Evolutionary conservation across 139 green algal species (phyloP).

Genomic region (Coelastrella sp.): DNA sequence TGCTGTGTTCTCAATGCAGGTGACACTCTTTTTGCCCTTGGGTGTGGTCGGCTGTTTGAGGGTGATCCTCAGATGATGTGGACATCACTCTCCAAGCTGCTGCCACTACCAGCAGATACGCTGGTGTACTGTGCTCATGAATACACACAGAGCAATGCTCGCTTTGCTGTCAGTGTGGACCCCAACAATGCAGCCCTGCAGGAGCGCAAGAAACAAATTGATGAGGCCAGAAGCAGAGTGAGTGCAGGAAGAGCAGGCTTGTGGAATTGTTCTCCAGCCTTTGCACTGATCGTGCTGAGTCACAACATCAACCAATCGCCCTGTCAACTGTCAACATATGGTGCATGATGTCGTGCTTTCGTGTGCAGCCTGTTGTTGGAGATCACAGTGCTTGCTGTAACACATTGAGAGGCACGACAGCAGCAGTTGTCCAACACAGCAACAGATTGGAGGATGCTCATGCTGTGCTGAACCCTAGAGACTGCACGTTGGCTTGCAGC

Average conservation of each 20-base stretch:
- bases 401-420: too few relatives aligned
- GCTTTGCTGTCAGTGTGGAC: conserved; percentile 80
- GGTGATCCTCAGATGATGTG: conserved; percentile 84
- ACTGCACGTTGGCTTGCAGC: neutral
- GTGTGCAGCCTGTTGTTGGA: too few relatives aligned
- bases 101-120: conserved; percentile 76
- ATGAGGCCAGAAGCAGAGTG: conserved; percentile 67
- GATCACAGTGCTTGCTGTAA: too few relatives aligned
- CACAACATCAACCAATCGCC: too few relatives aligned
- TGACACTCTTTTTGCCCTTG: conserved; percentile 93
- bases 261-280: too few relatives aligned
- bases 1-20: conserved; percentile 63
- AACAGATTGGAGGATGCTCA: too few relatives aligned
- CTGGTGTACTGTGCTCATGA: conserved; percentile 88
- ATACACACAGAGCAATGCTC: conserved; percentile 58
- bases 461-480: neutral
- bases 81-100: conserved; percentile 82
- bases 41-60: conserved; percentile 94
- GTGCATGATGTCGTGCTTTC: too few relatives aligned
- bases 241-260: too few relatives aligned
- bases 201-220: conserved; percentile 67
- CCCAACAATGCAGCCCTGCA: conserved; percentile 72
- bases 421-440: too few relatives aligned
- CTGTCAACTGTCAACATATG: too few relatives aligned
- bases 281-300: too few relatives aligned